Evolutionary conservation across 2,329 filamentous ascomycete genomes (phyloP).

Genomic region (Paraconiothyrium brasiliense): DNA sequence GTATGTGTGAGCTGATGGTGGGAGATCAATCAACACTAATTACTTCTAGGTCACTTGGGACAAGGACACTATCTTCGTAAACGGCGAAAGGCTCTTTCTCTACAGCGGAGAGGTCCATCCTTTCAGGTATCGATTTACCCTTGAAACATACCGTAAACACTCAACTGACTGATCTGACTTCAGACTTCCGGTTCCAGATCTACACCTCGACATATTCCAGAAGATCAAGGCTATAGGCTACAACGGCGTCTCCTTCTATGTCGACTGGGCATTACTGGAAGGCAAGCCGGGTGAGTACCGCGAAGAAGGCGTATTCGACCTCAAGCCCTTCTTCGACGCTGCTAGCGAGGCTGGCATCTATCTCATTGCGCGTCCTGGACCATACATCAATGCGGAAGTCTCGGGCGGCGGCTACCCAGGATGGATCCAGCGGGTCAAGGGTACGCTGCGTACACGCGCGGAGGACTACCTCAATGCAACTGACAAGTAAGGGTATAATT

Average conservation of each 20-base stretch:
- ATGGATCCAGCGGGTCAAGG: slow-evolving; percentile 77
- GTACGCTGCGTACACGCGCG: slow-evolving; percentile 69
- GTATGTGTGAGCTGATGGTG: slow-evolving; percentile 51
- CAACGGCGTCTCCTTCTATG: slow-evolving; percentile 81
- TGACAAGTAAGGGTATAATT: slow-evolving; percentile 61
- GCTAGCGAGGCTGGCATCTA: slow-evolving; percentile 79
- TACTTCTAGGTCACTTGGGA: slow-evolving; percentile 71
- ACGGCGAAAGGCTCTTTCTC: slow-evolving; percentile 74
- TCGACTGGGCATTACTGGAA: slow-evolving; percentile 81
- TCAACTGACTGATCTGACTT: slow-evolving; percentile 15
- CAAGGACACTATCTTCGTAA: slow-evolving; percentile 73
- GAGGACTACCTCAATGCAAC: slow-evolving; percentile 72
- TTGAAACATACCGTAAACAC: neutral
- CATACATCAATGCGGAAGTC: slow-evolving; percentile 82
- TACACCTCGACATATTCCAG: slow-evolving; percentile 79
- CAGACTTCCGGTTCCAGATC: slow-evolving; percentile 67
- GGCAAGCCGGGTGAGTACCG: slow-evolving; percentile 75
- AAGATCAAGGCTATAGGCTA: slow-evolving; percentile 85
- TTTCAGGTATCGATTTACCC: slow-evolving; percentile 57
- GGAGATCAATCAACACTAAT: slow-evolving; percentile 9
- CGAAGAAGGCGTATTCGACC: slow-evolving; percentile 75
- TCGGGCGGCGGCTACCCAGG: slow-evolving; percentile 82
- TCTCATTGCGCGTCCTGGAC: slow-evolving; percentile 73
- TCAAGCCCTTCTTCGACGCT: slow-evolving; percentile 80
- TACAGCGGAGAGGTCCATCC: slow-evolving; percentile 80